A percentile compares a stretch with the other conserved stretches of the same genome.
These are phyloP conservation scores for Phanerochaete sordida DNA, from an alignment of 768 basidiomycete species.

Conservation along the genomic window DNA sequence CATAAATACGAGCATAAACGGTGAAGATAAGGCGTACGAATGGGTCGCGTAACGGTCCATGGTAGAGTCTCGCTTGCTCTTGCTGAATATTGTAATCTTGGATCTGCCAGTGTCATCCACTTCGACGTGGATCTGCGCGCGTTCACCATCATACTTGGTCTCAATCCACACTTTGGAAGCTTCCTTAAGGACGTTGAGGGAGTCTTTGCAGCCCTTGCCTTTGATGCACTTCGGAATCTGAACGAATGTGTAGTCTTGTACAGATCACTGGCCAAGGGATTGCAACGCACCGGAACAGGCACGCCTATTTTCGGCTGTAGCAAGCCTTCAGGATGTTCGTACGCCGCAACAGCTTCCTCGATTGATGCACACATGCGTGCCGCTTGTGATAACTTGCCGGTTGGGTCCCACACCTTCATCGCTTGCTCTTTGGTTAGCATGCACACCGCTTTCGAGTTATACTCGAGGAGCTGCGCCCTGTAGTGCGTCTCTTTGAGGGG, in stretches of 20 bases:
- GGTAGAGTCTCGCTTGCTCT: slow-evolving; percentile 83
- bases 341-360: slow-evolving; percentile 44
- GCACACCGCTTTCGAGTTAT: slow-evolving; percentile 53
- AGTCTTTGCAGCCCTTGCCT: slow-evolving; percentile 57
- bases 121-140: slow-evolving; percentile 89
- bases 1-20: not conserved
- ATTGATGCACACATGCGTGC: slow-evolving; percentile 56
- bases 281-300: slow-evolving; percentile 52
- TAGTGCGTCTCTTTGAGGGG: slow-evolving; percentile 53
- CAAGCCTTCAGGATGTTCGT: slow-evolving; percentile 28
- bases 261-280: not conserved
- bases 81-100: slow-evolving; percentile 79
- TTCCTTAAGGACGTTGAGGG: slow-evolving; percentile 40
- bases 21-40: slow-evolving; percentile 23
- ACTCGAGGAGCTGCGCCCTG: slow-evolving; percentile 47
- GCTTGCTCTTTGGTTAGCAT: slow-evolving; percentile 59
- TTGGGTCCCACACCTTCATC: slow-evolving; percentile 71
- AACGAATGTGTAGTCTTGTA: not conserved
- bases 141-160: slow-evolving; percentile 92
- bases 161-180: slow-evolving; percentile 71
- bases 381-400: slow-evolving; percentile 45
- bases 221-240: slow-evolving; percentile 85
- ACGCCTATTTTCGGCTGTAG: slow-evolving; percentile 48
- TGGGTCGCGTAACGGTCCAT: slow-evolving; percentile 69
- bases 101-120: slow-evolving; percentile 33